phyloP scores from a whole-genome alignment of 2,329 filamentous ascomycete species.

The Ilyonectria sp. region DNA sequence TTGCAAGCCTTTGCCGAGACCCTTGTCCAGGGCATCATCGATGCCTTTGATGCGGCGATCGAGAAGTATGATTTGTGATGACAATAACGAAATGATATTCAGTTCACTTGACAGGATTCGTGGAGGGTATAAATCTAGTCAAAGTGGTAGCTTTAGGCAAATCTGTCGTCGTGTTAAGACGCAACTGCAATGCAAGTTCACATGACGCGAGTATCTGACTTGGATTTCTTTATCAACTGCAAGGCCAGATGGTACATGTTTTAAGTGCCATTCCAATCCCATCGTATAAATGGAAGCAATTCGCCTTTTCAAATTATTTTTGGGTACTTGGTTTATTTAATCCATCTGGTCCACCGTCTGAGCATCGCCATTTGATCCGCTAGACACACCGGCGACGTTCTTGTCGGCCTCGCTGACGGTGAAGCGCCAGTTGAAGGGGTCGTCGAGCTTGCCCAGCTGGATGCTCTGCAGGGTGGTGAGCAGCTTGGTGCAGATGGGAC shows the following conservation, averaged over 20 bases:
- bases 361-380: slow-evolving; percentile 39
- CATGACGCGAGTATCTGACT: background rate
- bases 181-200: background rate
- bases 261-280: background rate
- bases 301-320: slow-evolving; percentile 17
- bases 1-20: slow-evolving; percentile 52
- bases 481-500: slow-evolving; percentile 80
- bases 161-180: background rate
- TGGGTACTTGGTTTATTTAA: slow-evolving; percentile 26
- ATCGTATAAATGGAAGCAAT: background rate
- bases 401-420: slow-evolving; percentile 62
- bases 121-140: background rate
- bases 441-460: slow-evolving; percentile 84
- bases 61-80: slow-evolving; percentile 46
- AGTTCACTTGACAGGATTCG: slow-evolving; percentile 5
- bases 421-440: slow-evolving; percentile 81
- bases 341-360: slow-evolving; percentile 55
- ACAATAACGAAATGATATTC: background rate
- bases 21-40: slow-evolving; percentile 57
- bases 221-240: background rate
- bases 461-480: slow-evolving; percentile 86
- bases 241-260: background rate
- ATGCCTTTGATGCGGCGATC: slow-evolving; percentile 57
- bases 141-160: background rate
- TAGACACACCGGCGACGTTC: slow-evolving; percentile 53